phyloP scores from a whole-genome alignment of 2,329 filamentous ascomycete genomes.

The Xylariaceae sp. region DNA sequence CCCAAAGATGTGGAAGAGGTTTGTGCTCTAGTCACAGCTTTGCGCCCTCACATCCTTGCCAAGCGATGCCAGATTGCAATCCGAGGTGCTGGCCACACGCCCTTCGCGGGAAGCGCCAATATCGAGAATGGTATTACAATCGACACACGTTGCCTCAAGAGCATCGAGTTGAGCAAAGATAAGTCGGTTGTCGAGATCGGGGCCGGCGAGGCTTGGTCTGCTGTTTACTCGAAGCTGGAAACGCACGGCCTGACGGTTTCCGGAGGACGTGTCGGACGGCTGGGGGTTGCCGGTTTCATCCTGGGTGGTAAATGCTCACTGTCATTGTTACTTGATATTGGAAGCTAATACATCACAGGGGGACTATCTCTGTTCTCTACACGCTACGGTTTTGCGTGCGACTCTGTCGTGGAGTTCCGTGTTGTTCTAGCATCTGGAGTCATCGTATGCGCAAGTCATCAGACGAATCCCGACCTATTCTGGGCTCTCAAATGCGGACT shows the following conservation, averaged over 20 bases:
- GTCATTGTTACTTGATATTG: too few relatives aligned
- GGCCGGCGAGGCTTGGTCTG: constrained; percentile 16
- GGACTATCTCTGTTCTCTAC: constrained; percentile 14
- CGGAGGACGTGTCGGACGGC: constrained; percentile 12
- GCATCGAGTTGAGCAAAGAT: constrained; percentile 14
- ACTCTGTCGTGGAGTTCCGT: constrained; percentile 19
- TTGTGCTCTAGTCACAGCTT: constrained; percentile 8
- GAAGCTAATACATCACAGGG: not conserved
- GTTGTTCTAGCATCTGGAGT: constrained; percentile 16
- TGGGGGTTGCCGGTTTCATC: constrained; percentile 16
- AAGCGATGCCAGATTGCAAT: constrained; percentile 14
- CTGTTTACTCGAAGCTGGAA: constrained; percentile 17
- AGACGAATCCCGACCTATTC: constrained; percentile 19
- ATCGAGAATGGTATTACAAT: constrained; percentile 20
- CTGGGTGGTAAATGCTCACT: constrained; percentile 8
- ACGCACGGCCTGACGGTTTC: constrained; percentile 13
- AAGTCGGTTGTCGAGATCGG: constrained; percentile 12
- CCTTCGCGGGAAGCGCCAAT: constrained; percentile 18
- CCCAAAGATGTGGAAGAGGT: constrained; percentile 14
- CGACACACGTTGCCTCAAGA: constrained; percentile 17
- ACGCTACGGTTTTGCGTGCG: constrained; percentile 19
- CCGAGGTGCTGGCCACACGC: constrained; percentile 17
- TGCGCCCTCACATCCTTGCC: constrained; percentile 14
- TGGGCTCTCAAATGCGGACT: constrained; percentile 18
- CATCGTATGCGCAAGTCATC: constrained; percentile 11